A percentile compares a stretch with the other conserved stretches of the same genome.
Evolutionary conservation across 108 stramenopile genomes (phyloP).

Genomic region (Skeletonema costatum): DNA sequence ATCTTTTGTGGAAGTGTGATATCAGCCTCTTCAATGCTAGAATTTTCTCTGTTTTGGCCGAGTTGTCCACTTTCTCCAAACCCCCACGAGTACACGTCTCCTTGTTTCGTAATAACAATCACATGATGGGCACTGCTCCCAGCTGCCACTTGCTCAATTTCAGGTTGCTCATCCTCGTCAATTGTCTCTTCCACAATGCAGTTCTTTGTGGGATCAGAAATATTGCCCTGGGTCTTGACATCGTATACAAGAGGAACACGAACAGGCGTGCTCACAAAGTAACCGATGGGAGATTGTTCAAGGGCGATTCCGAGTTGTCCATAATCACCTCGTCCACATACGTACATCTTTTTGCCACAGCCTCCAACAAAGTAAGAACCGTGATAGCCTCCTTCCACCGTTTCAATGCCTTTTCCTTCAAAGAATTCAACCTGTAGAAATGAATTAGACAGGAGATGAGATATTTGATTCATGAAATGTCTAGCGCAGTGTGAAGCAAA

Average conservation of each 20-base stretch:
- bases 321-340: conserved; percentile 87
- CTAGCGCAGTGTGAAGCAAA: neutral
- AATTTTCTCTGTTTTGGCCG: conserved; percentile 55
- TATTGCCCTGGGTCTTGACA: conserved; percentile 10
- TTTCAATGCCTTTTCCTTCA: conserved; percentile 54
- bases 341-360: conserved; percentile 62
- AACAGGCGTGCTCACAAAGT: conserved; percentile 35
- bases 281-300: conserved; percentile 31
- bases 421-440: conserved; percentile 51
- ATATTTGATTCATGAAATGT: no score
- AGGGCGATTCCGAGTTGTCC: conserved; percentile 78
- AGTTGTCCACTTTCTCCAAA: conserved; percentile 64
- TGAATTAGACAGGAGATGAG: conserved; percentile 18
- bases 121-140: conserved; percentile 53
- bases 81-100: conserved; percentile 93
- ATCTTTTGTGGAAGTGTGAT: conserved; percentile 41
- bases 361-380: conserved; percentile 70
- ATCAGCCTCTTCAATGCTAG: conserved; percentile 34
- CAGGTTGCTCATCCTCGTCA: conserved; percentile 35
- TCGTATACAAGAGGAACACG: conserved; percentile 53
- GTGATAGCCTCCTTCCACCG: conserved; percentile 76
- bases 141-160: conserved; percentile 58
- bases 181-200: conserved; percentile 38
- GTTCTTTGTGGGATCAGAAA: conserved; percentile 42
- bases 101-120: conserved; percentile 64